phyloP scores from a whole-genome alignment of 805 yeast genomes.

The Saccharomycopsis lassenensis region DNA sequence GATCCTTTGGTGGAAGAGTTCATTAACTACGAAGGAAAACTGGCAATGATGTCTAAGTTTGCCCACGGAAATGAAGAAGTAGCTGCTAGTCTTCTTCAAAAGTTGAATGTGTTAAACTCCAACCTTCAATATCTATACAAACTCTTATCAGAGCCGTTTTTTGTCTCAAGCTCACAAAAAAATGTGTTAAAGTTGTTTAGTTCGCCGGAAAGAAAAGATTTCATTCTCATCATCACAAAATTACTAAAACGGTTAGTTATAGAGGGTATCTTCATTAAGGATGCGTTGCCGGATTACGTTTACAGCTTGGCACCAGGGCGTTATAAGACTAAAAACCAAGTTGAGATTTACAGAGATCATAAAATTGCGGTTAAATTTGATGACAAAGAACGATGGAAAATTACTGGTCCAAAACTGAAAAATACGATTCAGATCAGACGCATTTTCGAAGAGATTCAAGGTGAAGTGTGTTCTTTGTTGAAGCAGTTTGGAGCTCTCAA shows the following conservation, averaged over 20 bases:
- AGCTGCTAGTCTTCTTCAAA: too few species aligned
- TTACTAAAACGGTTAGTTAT: slow-evolving; percentile 40
- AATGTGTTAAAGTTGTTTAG: too few species aligned
- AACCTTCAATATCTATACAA: too few species aligned
- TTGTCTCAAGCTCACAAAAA: too few species aligned
- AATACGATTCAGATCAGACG: slow-evolving; percentile 48
- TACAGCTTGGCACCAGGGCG: too few species aligned
- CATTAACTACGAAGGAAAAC: slow-evolving; percentile 3
- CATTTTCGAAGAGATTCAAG: slow-evolving; percentile 24
- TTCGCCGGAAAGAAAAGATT: too few species aligned
- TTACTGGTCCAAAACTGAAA: slow-evolving; percentile 47
- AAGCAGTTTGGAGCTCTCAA: slow-evolving; percentile 1
- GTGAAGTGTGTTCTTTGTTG: slow-evolving; percentile 10
- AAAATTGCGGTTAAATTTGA: too few species aligned
- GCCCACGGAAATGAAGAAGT: slow-evolving; percentile 19
- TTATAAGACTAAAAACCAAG: too few species aligned
- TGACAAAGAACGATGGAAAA: too few species aligned
- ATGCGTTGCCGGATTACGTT: slow-evolving; percentile 35
- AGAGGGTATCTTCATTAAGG: slow-evolving; percentile 48
- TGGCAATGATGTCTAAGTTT: slow-evolving; percentile 23
- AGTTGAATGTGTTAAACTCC: too few species aligned
- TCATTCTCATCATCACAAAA: slow-evolving; percentile 31
- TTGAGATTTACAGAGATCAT: slow-evolving; percentile 19
- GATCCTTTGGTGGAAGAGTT: slow-evolving; percentile 6
- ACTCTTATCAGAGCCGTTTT: too few species aligned